Percentiles rank a stretch among this genome's conserved stretches.
These are phyloP conservation scores for Sungouiella thailandica DNA, from an alignment of 805 yeast genomes.

Conservation along the genomic window DNA sequence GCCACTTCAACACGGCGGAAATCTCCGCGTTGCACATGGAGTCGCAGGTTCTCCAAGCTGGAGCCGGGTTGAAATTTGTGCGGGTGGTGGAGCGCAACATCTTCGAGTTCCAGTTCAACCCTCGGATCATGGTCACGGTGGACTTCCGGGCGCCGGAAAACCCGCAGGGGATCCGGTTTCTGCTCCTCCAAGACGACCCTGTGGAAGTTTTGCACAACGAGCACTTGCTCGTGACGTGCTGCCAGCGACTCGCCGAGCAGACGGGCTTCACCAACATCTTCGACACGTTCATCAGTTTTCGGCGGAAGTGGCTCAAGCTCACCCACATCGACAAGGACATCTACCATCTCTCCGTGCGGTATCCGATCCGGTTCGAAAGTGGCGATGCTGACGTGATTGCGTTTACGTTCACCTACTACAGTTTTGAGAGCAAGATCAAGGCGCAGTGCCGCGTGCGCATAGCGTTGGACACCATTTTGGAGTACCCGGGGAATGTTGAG, in stretches of 20 bases:
- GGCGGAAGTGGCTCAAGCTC: slow-evolving; percentile 10
- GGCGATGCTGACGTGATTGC: slow-evolving; percentile 1
- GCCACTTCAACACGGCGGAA: slow-evolving; percentile 9
- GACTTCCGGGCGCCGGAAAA: slow-evolving; percentile 3
- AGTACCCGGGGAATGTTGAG: slow-evolving; percentile 4
- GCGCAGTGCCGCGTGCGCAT: slow-evolving; percentile 5
- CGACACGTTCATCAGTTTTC: slow-evolving; percentile 6
- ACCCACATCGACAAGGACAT: slow-evolving; percentile 25
- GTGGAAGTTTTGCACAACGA: slow-evolving; percentile 13
- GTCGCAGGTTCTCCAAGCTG: slow-evolving; percentile 21
- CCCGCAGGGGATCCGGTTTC: not conserved
- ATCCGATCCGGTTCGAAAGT: slow-evolving; percentile 18
- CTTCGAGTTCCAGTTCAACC: slow-evolving; percentile 11
- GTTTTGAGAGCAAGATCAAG: slow-evolving; percentile 4
- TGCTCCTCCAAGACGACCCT: slow-evolving; percentile 6
- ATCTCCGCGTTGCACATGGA: slow-evolving; percentile 11
- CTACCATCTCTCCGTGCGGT: slow-evolving; percentile 23
- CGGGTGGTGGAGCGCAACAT: not conserved
- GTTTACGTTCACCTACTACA: slow-evolving; percentile 7
- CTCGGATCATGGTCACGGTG: slow-evolving; percentile 5
- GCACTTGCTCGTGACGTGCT: slow-evolving; percentile 12
- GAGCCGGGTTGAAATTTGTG: slow-evolving; percentile 20
- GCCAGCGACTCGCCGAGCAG: slow-evolving; percentile 5
- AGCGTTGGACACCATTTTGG: slow-evolving; percentile 3
- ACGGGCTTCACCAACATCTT: slow-evolving; percentile 10